Conservation (phyloP, 208 protist genomes). For the Wallacemonas sp. region DNA sequence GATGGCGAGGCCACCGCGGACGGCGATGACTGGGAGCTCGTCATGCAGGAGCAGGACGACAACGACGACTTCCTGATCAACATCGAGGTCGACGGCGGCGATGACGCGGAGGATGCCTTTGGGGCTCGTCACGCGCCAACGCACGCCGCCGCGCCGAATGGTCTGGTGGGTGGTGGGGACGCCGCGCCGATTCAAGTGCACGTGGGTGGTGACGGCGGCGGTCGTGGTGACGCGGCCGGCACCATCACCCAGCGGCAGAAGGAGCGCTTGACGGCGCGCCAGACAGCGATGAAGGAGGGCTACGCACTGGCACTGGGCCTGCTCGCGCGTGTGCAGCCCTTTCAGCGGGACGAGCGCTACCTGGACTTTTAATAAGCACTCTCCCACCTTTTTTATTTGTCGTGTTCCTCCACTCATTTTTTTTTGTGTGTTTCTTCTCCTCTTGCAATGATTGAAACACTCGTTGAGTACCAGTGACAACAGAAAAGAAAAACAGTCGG, state of each 20-base stretch:
- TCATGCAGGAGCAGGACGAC: slow-evolving; percentile 32
- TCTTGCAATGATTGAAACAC: too few relatives aligned
- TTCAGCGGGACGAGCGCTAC: slow-evolving; percentile 60
- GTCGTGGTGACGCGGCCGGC: background rate
- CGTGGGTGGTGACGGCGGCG: background rate
- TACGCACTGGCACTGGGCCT: slow-evolving; percentile 56
- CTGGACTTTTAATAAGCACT: slow-evolving; percentile 80
- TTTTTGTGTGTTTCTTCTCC: too few relatives aligned
- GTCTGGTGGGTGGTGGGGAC: background rate
- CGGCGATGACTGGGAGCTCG: slow-evolving; percentile 19
- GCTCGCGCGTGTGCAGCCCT: slow-evolving; percentile 64
- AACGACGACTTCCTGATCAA: slow-evolving; percentile 76
- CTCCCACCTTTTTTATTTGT: too few relatives aligned
- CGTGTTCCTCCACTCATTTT: too few relatives aligned
- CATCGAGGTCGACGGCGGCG: slow-evolving; percentile 45
- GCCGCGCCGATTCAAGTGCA: background rate
- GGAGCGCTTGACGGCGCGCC: slow-evolving; percentile 25
- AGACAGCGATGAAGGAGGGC: slow-evolving; percentile 50
- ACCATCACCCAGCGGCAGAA: slow-evolving; percentile 1
- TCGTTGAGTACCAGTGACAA: slow-evolving; percentile 1
- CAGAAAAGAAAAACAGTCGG: slow-evolving; percentile 20
- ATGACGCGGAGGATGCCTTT: slow-evolving; percentile 13
- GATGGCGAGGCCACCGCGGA: slow-evolving; percentile 23
- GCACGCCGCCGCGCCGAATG: slow-evolving; percentile 5
- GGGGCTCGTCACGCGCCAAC: background rate